phyloP scores from a whole-genome alignment of 2,329 filamentous ascomycete genomes.

The Diaporthe longicolla region DNA sequence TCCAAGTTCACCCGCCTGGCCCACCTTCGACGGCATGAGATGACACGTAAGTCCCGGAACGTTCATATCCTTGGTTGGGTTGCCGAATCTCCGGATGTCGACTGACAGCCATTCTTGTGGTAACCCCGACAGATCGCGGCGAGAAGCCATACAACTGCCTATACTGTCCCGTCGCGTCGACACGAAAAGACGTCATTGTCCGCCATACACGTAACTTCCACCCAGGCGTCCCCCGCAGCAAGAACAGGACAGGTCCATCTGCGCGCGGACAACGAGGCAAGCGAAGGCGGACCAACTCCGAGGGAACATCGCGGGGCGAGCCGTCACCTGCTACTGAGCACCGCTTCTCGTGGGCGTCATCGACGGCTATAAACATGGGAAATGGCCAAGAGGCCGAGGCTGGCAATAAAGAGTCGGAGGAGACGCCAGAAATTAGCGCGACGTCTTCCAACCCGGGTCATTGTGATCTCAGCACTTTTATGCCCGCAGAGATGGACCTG shows the following conservation, averaged over 20 bases:
- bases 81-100: background rate
- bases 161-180: conserved; percentile 5
- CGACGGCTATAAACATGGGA: background rate
- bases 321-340: background rate
- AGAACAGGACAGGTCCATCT: background rate
- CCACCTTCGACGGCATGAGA: conserved; percentile 2
- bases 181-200: conserved; percentile 1
- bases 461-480: background rate
- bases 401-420: background rate
- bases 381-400: background rate
- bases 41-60: background rate
- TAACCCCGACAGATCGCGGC: background rate
- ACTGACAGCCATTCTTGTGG: background rate
- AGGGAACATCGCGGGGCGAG: background rate
- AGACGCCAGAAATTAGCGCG: background rate
- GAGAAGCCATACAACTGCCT: conserved; percentile 6
- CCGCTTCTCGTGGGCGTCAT: background rate
- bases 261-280: background rate
- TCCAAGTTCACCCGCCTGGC: background rate
- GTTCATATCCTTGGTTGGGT: background rate
- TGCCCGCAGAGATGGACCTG: background rate
- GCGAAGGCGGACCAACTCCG: background rate
- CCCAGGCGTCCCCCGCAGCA: background rate
- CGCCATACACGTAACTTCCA: conserved; percentile 5
- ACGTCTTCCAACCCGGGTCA: background rate